phyloP scores from a whole-genome alignment of 2,329 filamentous ascomycete genomes.

The Rhynchosporium secalis region DNA sequence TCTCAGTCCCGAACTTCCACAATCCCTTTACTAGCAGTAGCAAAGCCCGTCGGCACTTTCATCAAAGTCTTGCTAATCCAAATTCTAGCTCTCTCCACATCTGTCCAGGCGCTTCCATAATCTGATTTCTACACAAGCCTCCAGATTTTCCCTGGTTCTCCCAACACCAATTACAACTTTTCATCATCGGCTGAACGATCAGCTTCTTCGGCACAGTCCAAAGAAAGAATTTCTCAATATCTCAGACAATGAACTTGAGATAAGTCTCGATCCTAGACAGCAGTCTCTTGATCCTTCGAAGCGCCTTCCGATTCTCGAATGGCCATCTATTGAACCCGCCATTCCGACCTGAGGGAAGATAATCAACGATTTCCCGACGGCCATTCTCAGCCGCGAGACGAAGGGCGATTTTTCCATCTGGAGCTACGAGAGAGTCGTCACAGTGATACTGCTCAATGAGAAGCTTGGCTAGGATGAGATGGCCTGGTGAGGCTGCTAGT shows the following conservation, averaged over 20 bases:
- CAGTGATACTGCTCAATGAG: too few species aligned
- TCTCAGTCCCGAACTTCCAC: slow-evolving; percentile 18
- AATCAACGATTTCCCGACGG: slow-evolving; percentile 47
- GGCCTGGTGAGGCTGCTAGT: too few species aligned
- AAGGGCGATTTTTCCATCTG: slow-evolving; percentile 48
- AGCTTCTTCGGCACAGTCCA: slow-evolving; percentile 34
- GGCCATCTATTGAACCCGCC: slow-evolving; percentile 45
- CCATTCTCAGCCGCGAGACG: slow-evolving; percentile 46
- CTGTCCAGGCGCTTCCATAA: slow-evolving; percentile 35
- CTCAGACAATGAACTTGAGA: slow-evolving; percentile 37
- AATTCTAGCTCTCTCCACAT: slow-evolving; percentile 24
- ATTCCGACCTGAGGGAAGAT: slow-evolving; percentile 44
- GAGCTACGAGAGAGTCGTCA: slow-evolving; percentile 47
- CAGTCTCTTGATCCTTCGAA: slow-evolving; percentile 35
- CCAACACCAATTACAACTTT: slow-evolving; percentile 32
- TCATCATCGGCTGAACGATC: slow-evolving; percentile 32
- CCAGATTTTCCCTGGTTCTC: slow-evolving; percentile 36
- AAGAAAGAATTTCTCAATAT: slow-evolving; percentile 36
- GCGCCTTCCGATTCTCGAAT: slow-evolving; percentile 38
- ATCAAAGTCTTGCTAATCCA: background rate
- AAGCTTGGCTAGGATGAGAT: too few species aligned
- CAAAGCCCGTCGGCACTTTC: slow-evolving; percentile 16
- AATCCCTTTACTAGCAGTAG: slow-evolving; percentile 28
- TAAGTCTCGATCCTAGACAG: slow-evolving; percentile 33
- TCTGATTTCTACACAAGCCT: slow-evolving; percentile 39